Percentiles rank a stretch among this genome's conserved stretches.
These are phyloP conservation scores for Xylaria sp. DNA, from an alignment of 2,329 filamentous ascomycete species.

Conservation along the genomic window DNA sequence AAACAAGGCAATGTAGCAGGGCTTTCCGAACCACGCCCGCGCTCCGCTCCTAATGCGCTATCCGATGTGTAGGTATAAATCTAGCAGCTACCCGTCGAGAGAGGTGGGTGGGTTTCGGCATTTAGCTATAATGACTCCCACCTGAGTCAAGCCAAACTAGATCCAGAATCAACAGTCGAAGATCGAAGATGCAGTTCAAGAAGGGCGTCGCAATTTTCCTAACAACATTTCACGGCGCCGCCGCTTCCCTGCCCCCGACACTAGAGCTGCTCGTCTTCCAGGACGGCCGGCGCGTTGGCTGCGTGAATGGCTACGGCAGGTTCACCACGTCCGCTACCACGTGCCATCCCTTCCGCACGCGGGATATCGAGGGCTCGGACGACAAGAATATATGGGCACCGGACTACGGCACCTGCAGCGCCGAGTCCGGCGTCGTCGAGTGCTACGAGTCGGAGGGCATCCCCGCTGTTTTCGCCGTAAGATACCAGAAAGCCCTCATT, in stretches of 20 bases:
- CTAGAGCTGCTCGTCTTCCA: slow-evolving; percentile 11
- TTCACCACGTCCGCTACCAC: slow-evolving; percentile 1
- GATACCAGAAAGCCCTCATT: background rate
- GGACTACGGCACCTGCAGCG: slow-evolving; percentile 5
- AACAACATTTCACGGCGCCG: background rate
- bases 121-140: background rate
- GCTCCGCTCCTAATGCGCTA: background rate
- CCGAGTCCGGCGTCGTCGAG: slow-evolving; percentile 5
- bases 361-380: slow-evolving; percentile 3
- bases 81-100: background rate
- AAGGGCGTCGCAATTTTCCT: slow-evolving; percentile 3
- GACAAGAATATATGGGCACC: slow-evolving; percentile 2
- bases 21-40: background rate
- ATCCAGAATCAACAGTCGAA: too few species aligned
- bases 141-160: background rate
- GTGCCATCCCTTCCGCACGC: slow-evolving; percentile 7
- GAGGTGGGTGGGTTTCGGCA: background rate
- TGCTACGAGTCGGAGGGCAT: slow-evolving; percentile 2
- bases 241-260: slow-evolving; percentile 3
- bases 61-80: slow-evolving; percentile 1
- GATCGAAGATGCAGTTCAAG: slow-evolving; percentile 9
- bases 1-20: background rate
- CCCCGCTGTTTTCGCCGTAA: slow-evolving; percentile 5
- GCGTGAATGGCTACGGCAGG: slow-evolving; percentile 9
- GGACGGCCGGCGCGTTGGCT: slow-evolving; percentile 11